Base-by-base conservation (phyloP, 108 stramenopile genomes). In the Pelagomonas calceolata region DNA sequence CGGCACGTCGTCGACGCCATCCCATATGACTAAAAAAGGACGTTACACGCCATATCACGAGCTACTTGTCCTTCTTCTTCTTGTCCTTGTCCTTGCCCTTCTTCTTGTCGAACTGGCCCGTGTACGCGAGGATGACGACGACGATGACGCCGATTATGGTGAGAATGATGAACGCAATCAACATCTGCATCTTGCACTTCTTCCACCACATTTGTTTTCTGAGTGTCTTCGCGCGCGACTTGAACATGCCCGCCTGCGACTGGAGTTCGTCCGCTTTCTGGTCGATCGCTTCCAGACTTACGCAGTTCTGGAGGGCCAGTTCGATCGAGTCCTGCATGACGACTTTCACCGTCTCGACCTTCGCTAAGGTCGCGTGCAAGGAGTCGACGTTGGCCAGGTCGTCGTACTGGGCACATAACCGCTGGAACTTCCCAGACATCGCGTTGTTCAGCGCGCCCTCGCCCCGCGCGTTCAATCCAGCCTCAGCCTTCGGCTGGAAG, bases 311-410 rank as follows among this genome's bases (percentile, higher is more conserved):
- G 17, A 75, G 69, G 15, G 74, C 74, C 16, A 75, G 21, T 39
- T 75, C 74, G 34, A 75, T 64, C 0, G 68, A 68, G 18, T 75
- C 74, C 51, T 75, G 74, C 74, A 75, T 75, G 32, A 75, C 74
- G 31, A 75, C 30, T 63, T 75, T 75, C 34, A 75, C 74, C 32
- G 63, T 33, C 64, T 75, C 74, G 31, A 75, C 74, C 72, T 92
- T 89, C 73, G 77, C 80, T 71, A 89, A 75, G 35, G 92, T 76
- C 29, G 84, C 78, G 32, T 85, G 63, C 0, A 91, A 83, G 81
- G 90, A 90, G 81, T 95, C 92, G 64, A 95, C 89, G 73, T 89
- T 85, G 70, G 78, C 68, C 34, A 87, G 78, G 80, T 95, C 89
- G 66, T 89, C 90, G 73, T 87, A 95, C 80, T 91, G 91, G 63